Evolutionary conservation across 306 rosid species (phyloP).

Genomic region (Benincasa hispida): DNA sequence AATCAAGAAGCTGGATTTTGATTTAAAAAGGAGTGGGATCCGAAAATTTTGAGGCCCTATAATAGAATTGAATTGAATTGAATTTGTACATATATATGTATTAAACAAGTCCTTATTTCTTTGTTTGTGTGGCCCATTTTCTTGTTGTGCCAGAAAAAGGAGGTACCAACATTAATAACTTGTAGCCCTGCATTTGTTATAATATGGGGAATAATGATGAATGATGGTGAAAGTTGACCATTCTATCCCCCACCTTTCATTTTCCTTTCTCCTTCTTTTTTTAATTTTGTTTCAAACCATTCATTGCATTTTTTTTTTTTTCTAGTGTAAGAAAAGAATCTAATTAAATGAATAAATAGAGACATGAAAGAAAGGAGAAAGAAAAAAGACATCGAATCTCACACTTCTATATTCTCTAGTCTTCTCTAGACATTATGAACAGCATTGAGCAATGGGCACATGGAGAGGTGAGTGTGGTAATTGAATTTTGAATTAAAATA

Average conservation of each 20-base stretch:
- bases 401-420: neutral
- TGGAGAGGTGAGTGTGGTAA: neutral
- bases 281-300: neutral
- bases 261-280: neutral
- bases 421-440: neutral
- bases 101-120: neutral
- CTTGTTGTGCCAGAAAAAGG: neutral
- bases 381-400: neutral
- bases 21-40: neutral
- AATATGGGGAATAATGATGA: constrained; percentile 1
- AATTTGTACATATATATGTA: neutral
- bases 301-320: neutral
- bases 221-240: neutral
- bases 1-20: neutral
- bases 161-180: neutral
- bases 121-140: neutral
- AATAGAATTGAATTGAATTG: neutral
- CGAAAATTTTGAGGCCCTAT: neutral
- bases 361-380: neutral
- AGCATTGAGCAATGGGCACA: neutral
- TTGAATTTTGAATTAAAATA: too few relatives aligned
- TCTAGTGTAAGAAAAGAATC: neutral
- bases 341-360: neutral
- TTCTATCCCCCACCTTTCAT: neutral
- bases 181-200: neutral